phyloP scores from a whole-genome alignment of 2,329 filamentous ascomycete genomes.

The Lasiodiplodia hormozganensis region DNA sequence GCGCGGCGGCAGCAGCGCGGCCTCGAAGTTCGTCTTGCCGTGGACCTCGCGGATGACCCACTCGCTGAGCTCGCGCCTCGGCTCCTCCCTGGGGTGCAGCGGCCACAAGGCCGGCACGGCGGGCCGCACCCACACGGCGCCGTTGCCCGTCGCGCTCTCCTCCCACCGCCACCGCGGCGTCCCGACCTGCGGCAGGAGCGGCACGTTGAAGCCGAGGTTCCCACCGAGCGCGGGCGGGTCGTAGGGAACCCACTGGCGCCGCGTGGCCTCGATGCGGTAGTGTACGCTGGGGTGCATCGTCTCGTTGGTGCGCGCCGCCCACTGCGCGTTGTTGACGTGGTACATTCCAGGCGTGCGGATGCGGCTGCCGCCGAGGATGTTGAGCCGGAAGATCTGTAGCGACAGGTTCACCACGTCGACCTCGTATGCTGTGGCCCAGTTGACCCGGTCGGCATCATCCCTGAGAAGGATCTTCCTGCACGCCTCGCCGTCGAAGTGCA shows the following conservation, averaged over 20 bases:
- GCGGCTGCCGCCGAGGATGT: neutral
- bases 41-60: constrained; percentile 20
- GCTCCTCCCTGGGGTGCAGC: neutral
- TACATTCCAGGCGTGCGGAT: constrained; percentile 9
- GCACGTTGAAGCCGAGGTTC: neutral
- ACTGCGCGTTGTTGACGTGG: neutral
- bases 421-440: constrained; percentile 1
- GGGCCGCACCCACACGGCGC: constrained; percentile 10
- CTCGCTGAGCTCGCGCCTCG: neutral
- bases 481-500: neutral
- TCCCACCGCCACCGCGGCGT: constrained; percentile 5
- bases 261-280: neutral
- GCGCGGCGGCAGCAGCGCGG: neutral
- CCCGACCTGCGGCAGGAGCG: neutral
- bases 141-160: constrained; percentile 1
- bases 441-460: neutral
- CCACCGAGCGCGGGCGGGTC: neutral
- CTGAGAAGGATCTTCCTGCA: neutral
- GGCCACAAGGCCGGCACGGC: neutral
- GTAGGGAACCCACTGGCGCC: neutral
- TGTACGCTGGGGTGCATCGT: constrained; percentile 13
- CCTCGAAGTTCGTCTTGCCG: constrained; percentile 21
- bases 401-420: neutral
- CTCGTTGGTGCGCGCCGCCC: constrained; percentile 19
- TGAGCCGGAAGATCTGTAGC: neutral